Conservation (phyloP, 73 alveolate genomes). For the Paraurostyla sp. region DNA sequence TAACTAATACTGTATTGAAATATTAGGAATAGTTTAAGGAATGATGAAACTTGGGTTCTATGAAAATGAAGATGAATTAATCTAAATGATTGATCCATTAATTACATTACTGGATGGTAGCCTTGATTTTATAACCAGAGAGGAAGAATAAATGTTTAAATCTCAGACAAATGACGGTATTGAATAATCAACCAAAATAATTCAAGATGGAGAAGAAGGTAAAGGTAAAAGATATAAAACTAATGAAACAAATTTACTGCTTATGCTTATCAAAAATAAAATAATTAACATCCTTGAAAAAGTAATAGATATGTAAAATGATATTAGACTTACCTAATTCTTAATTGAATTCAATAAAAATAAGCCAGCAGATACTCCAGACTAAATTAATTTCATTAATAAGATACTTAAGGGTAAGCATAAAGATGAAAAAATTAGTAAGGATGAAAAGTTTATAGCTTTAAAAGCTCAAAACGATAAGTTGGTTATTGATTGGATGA, state of each 20-base stretch:
- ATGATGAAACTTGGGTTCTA: constrained; percentile 67
- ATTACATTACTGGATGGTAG: constrained; percentile 71
- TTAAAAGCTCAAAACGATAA: not conserved
- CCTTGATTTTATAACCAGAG: constrained; percentile 56
- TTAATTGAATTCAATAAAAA: constrained; percentile 38
- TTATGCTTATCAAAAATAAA: constrained; percentile 52
- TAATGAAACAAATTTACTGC: constrained; percentile 55
- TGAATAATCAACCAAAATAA: not conserved
- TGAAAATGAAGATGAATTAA: constrained; percentile 55
- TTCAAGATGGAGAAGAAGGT: constrained; percentile 13
- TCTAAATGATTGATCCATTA: constrained; percentile 54
- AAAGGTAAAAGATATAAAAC: constrained; percentile 62
- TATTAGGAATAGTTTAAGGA: constrained; percentile 30
- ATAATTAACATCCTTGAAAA: constrained; percentile 29
- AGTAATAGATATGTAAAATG: constrained; percentile 58
- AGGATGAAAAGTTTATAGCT: constrained; percentile 25
- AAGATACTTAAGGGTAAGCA: constrained; percentile 20
- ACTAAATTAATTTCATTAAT: not conserved
- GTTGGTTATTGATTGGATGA: constrained; percentile 46
- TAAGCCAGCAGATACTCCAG: not conserved
- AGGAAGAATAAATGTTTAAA: constrained; percentile 35
- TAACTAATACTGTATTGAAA: constrained; percentile 4
- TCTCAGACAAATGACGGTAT: not conserved
- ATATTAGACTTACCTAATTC: constrained; percentile 54
- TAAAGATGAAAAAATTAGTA: constrained; percentile 8